phyloP scores from a whole-genome alignment of 2,329 filamentous ascomycete genomes.

The Penicillium hesseltinei region DNA sequence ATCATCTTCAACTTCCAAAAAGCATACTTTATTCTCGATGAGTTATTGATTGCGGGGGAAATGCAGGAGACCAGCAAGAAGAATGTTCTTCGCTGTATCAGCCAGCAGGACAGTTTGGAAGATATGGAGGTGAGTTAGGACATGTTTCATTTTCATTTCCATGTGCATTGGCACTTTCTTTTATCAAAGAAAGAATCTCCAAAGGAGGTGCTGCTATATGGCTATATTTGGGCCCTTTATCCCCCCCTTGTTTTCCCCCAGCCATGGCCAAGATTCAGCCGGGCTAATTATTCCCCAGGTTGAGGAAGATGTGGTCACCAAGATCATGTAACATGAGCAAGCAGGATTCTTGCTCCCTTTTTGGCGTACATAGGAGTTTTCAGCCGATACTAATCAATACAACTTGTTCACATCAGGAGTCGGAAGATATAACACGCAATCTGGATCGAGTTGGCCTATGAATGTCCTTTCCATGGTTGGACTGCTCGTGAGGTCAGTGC shows the following conservation, averaged over 20 bases:
- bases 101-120: conserved; percentile 94
- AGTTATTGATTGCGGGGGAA: conserved; percentile 90
- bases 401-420: conserved; percentile 29
- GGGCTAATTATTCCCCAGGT: conserved; percentile 61
- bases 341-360: conserved; percentile 19
- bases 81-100: conserved; percentile 93
- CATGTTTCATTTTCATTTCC: conserved; percentile 1
- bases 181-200: background rate
- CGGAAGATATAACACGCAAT: conserved; percentile 30
- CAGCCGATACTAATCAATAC: conserved; percentile 34
- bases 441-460: conserved; percentile 29
- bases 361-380: conserved; percentile 33
- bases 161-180: background rate
- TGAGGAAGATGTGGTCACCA: conserved; percentile 80
- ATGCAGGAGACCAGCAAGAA: conserved; percentile 99
- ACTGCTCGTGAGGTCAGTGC: conserved; percentile 38
- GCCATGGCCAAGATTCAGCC: conserved; percentile 15
- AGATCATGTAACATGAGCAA: conserved; percentile 68
- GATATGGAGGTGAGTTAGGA: conserved; percentile 89
- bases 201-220: background rate
- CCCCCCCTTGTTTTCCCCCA: background rate
- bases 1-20: conserved; percentile 99
- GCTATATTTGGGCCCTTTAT: background rate
- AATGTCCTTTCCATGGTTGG: conserved; percentile 8
- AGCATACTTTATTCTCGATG: conserved; percentile 98